Base-by-base conservation (phyloP, 2,329 filamentous ascomycete genomes). In the Ophiocordyceps australis region DNA sequence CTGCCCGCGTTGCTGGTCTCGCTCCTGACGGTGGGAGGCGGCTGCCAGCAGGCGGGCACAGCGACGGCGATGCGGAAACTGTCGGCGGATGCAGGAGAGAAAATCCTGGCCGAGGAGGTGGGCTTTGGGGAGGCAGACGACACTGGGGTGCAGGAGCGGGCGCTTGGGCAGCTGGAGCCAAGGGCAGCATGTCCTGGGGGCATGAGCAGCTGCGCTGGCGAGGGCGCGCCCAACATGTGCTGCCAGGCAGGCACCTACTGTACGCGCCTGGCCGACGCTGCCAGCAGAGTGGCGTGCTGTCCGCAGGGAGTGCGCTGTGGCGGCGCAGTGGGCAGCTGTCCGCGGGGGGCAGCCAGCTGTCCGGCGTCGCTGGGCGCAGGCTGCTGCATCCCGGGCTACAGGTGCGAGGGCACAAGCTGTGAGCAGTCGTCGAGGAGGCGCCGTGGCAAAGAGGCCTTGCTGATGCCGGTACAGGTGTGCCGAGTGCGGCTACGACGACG, bases 271-370 rank as follows among this genome's bases (percentile, higher is more conserved):
- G 45, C 59, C 17, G 67, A 78, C 43, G 63, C 64, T 5, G 64
- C 62, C 1, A 75, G 75, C 7, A 64, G 67, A 23, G 69, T 86
- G 3, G 79, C 78, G 4, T 89, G 80, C 47, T 89, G 80, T 49
- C 74, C 75, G 0, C 41, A 55, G 19, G 77, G 76, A 4, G 52
- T 57, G 22, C 62, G 46, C 5, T 86, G 79, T 44, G 62, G 61
- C 4, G 74, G 74, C 8, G 51, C 52, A 2, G 68, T 85, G 5
- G 64, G 61, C 1, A 42, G 42, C n/a, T 85, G 79, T 35, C 56
- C 58, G 3, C 51, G 55, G 4, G 72, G 64, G 21, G 71, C 76
- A 31, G 64, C 65, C 9, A 65, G 66, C 25, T 86, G 79, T 42
- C 57, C 71, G 0, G 57, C 65, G 7, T 60, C 62, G 18, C 45